A percentile compares a stretch with the other conserved stretches of the same genome.
Conservation (phyloP, 495 filamentous ascomycete species). For the Friedmanniomyces simplex region DNA sequence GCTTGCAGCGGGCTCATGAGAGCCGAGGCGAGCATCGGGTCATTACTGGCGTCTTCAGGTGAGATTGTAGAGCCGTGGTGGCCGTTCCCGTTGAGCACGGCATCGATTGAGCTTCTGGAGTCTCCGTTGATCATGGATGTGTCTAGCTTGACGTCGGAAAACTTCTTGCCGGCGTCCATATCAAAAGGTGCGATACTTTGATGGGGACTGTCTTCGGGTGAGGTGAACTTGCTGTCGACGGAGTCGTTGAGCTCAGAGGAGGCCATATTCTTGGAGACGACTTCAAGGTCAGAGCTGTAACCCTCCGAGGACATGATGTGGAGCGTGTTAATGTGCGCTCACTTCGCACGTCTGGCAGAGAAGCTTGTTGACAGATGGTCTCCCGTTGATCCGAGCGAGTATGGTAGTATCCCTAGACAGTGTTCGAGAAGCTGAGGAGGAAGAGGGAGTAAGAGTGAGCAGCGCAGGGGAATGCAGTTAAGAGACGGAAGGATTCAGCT, state of each 20-base stretch:
- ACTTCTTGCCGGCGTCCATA: background rate
- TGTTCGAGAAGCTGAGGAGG: background rate
- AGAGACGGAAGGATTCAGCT: background rate
- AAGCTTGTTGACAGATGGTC: too few relatives aligned
- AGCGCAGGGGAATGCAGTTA: background rate
- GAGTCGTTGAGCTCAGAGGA: background rate
- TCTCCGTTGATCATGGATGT: background rate
- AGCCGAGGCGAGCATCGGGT: slow-evolving; percentile 10
- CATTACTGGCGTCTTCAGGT: slow-evolving; percentile 1
- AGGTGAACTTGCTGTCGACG: slow-evolving; percentile 5
- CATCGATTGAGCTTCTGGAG: background rate
- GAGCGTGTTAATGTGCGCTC: too few relatives aligned
- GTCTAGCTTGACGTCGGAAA: slow-evolving; percentile 4
- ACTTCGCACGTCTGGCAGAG: too few relatives aligned
- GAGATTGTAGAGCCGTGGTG: background rate
- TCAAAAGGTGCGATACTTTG: background rate
- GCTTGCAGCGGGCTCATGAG: slow-evolving; percentile 7
- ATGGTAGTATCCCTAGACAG: too few relatives aligned
- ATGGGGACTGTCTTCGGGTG: background rate
- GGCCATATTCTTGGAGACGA: slow-evolving; percentile 10
- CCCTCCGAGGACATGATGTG: background rate
- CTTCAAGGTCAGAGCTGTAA: slow-evolving; percentile 10
- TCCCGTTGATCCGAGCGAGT: too few relatives aligned
- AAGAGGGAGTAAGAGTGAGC: background rate
- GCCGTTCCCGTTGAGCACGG: background rate